Conservation (phyloP, 108 stramenopile species). For the Discostella pseudostelligera region DNA sequence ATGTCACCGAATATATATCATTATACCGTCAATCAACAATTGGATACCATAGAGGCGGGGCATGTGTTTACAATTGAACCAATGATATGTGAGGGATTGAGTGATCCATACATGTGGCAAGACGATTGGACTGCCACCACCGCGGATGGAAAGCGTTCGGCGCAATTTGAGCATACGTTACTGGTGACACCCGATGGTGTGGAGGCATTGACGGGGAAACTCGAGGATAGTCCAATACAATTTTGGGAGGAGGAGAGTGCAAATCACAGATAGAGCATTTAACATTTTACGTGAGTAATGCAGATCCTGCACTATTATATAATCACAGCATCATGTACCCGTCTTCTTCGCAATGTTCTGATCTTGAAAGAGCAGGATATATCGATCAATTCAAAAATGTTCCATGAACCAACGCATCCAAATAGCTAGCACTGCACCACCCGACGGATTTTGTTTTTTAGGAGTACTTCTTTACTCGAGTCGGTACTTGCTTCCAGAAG, state of each 20-base stretch:
- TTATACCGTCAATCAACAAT: conserved; percentile 88
- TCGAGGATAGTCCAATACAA: conserved; percentile 72
- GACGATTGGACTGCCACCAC: conserved; percentile 98
- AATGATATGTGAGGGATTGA: conserved; percentile 95
- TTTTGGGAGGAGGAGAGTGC: conserved; percentile 90
- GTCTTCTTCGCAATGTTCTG: too few relatives aligned
- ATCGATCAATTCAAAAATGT: not conserved
- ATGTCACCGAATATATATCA: conserved; percentile 94
- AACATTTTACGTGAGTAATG: too few relatives aligned
- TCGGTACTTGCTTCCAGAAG: conserved; percentile 80
- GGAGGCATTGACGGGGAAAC: conserved; percentile 86
- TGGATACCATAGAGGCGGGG: conserved; percentile 87
- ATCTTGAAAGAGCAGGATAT: too few relatives aligned
- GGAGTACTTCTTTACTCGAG: conserved; percentile 49
- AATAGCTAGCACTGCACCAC: not conserved
- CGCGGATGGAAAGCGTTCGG: conserved; percentile 76
- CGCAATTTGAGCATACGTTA: conserved; percentile 96
- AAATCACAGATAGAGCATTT: too few relatives aligned
- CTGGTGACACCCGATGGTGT: conserved; percentile 88
- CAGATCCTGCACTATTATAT: too few relatives aligned
- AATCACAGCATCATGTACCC: too few relatives aligned
- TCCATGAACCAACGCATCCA: not conserved
- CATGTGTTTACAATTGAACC: conserved; percentile 99
- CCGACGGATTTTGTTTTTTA: not conserved
- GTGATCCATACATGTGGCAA: conserved; percentile 74